Percentiles rank a stretch among this genome's conserved stretches.
phyloP scores from a whole-genome alignment of 495 filamentous ascomycete genomes.

The Amniculicola lignicola region DNA sequence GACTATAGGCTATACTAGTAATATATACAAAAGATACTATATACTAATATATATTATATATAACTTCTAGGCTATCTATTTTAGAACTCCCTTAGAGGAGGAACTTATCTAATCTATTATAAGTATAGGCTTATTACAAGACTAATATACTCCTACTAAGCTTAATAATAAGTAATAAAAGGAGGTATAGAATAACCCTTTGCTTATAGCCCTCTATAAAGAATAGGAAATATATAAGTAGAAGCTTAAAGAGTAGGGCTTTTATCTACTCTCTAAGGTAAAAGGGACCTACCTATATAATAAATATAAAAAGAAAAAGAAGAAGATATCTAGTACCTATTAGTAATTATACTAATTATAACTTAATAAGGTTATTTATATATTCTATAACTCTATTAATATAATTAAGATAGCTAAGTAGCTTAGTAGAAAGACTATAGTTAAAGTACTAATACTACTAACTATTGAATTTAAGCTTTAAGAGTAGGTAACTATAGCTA shows the following conservation, averaged over 20 bases:
- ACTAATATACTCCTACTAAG: constrained; percentile 12
- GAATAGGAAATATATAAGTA: constrained; percentile 12
- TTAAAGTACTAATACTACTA: no score
- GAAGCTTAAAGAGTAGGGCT: constrained; percentile 12
- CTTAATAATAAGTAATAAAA: constrained; percentile 12
- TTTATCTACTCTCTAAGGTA: constrained; percentile 9
- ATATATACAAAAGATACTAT: constrained; percentile 25
- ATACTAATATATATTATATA: constrained; percentile 15
- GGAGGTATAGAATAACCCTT: constrained; percentile 16
- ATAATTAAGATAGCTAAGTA: no score
- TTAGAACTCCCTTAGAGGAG: constrained; percentile 21
- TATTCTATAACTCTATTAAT: no score
- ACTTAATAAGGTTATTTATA: neutral
- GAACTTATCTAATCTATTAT: constrained; percentile 16
- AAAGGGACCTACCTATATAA: constrained; percentile 18
- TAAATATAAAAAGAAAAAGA: constrained; percentile 10
- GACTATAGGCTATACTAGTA: constrained; percentile 19
- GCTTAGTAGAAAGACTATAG: no score
- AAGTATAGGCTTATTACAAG: constrained; percentile 16
- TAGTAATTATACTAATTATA: neutral
- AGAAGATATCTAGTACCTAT: constrained; percentile 12
- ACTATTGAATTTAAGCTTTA: no score
- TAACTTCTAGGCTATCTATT: constrained; percentile 26
- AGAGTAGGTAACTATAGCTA: no score
- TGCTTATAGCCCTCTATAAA: constrained; percentile 7